phyloP scores from a whole-genome alignment of 345 rosid genomes.

The Clausena lansium region DNA sequence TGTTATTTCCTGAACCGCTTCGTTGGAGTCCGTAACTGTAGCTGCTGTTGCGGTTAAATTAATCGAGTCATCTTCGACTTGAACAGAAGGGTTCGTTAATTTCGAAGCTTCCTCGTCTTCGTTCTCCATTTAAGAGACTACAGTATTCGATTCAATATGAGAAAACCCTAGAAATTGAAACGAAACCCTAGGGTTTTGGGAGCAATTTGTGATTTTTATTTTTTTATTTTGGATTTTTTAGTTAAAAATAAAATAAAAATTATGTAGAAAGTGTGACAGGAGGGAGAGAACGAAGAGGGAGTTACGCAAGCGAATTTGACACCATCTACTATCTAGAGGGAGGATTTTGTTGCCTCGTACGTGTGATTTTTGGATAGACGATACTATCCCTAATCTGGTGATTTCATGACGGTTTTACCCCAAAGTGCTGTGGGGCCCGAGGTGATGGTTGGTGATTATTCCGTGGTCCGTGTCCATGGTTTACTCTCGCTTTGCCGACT shows the following conservation, averaged over 20 bases:
- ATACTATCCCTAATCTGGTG: not conserved
- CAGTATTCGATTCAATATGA: not conserved
- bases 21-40: not conserved
- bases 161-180: constrained; percentile 30
- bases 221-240: not conserved
- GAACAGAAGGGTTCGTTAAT: constrained; percentile 15
- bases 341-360: not conserved
- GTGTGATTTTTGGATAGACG: not conserved
- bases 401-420: not conserved
- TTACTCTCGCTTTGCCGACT: not conserved
- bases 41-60: not conserved
- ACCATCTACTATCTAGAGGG: not conserved
- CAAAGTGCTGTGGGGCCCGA: not conserved
- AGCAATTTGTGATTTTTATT: not conserved
- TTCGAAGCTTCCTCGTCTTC: constrained; percentile 46
- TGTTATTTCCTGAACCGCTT: not conserved
- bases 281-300: not conserved
- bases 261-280: not conserved
- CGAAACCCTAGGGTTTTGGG: constrained; percentile 34
- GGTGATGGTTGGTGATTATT: not conserved
- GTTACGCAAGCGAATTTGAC: not conserved
- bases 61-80: constrained; percentile 12
- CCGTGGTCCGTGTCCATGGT: not conserved
- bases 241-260: not conserved
- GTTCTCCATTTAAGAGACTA: constrained; percentile 37